Evolutionary conservation across 345 rosid genomes (phyloP).

Genomic region (Gossypium ekmanianum): DNA sequence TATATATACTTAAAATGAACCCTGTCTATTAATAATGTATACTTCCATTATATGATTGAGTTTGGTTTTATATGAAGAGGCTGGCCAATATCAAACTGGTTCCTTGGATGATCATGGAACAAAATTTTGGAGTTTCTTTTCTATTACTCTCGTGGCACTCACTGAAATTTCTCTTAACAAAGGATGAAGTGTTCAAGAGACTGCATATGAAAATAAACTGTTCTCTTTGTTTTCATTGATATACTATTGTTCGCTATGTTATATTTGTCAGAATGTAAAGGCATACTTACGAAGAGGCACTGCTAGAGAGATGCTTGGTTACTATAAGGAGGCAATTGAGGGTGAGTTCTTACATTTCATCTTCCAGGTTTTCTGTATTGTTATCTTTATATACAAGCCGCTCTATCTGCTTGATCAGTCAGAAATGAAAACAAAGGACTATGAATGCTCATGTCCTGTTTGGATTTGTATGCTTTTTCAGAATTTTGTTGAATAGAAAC

Average conservation of each 20-base stretch:
- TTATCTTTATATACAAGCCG: background rate
- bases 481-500: background rate
- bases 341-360: slow-evolving; percentile 37
- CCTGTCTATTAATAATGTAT: background rate
- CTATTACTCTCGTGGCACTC: background rate
- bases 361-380: background rate
- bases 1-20: background rate
- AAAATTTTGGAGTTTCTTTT: background rate
- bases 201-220: background rate
- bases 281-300: slow-evolving; percentile 95
- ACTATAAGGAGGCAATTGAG: slow-evolving; percentile 74
- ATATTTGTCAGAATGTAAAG: slow-evolving; percentile 64
- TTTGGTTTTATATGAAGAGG: background rate
- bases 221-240: background rate
- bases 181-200: background rate
- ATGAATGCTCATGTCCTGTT: background rate
- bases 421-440: background rate
- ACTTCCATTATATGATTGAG: background rate
- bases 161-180: background rate
- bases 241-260: background rate
- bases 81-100: background rate
- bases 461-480: background rate
- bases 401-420: background rate
- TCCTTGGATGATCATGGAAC: background rate
- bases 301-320: slow-evolving; percentile 85